A percentile compares a stretch with the other conserved stretches of the same genome.
Evolutionary conservation across 371 early-diverging fungal genomes (phyloP).

Genomic region (Coemansia sp.): DNA sequence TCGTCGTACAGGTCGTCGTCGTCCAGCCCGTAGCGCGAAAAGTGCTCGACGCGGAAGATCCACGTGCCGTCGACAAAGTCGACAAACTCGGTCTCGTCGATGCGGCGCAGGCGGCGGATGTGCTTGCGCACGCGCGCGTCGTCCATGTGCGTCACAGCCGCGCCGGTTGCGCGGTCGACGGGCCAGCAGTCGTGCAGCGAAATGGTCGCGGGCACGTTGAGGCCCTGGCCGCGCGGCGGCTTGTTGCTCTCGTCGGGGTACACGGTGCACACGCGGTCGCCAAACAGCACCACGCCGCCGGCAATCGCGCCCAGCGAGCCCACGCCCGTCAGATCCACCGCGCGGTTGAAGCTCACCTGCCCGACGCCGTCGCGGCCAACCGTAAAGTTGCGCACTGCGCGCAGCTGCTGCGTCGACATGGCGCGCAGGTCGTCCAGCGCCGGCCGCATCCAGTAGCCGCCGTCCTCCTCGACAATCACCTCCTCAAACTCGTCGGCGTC

Average conservation of each 20-base stretch:
- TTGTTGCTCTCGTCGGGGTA: conserved; percentile 80
- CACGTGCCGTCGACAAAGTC: conserved; percentile 79
- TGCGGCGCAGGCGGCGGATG: conserved; percentile 63
- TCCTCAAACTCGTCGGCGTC: conserved; percentile 13
- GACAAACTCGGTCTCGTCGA: conserved; percentile 73
- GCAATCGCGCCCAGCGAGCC: conserved; percentile 70
- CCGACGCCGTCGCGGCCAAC: conserved; percentile 75
- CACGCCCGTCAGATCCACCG: conserved; percentile 77
- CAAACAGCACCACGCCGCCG: conserved; percentile 75
- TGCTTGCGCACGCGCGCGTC: conserved; percentile 73
- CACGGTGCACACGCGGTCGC: conserved; percentile 67
- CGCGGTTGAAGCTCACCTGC: conserved; percentile 68
- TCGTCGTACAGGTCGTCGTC: conserved; percentile 54
- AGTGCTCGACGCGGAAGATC: conserved; percentile 87
- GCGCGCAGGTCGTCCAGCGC: conserved; percentile 56
- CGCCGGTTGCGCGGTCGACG: conserved; percentile 70
- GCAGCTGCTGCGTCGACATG: conserved; percentile 71
- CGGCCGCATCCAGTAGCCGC: conserved; percentile 68
- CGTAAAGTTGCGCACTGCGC: conserved; percentile 67
- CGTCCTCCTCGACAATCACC: conserved; percentile 28
- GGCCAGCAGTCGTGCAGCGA: conserved; percentile 80
- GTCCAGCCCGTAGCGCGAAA: conserved; percentile 75
- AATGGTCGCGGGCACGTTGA: conserved; percentile 87
- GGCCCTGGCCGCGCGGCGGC: conserved; percentile 78
- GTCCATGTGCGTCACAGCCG: conserved; percentile 63